Evolutionary conservation across 345 rosid genomes (phyloP), one percentile per base, ranked within the genome.

Genomic region (Dipteronia sinensis): DNA sequence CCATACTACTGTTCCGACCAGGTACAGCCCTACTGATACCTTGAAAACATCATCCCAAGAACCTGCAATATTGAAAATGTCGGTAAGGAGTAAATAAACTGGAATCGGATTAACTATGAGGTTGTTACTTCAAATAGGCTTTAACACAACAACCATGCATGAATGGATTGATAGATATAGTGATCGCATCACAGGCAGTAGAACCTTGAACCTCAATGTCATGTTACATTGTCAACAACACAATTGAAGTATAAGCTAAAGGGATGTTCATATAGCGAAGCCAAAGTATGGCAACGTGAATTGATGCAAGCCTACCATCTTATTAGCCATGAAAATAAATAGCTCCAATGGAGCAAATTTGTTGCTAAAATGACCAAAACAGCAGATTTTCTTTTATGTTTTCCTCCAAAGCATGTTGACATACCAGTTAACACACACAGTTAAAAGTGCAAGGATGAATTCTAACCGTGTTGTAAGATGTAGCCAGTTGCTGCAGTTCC

Each of bases 401-500:
- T 34, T 31, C 5, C 38, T 34, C 6, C 0, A 6, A 34, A 34
- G 38, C 38, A 34, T 34, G 6, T 10, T 17, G 6, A 71, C 23
- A 29, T 59, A 6, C 53, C 6, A 7, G 0, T 73, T 59, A 34
- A 34, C 38, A 38, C 76, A 22, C 1, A 13, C 10, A 62, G 31
- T 59, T 74, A 44, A 46, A 63, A 62, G 15, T 10, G 17, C 23
- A 49, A 59, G 67, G 44, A 27, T 10, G 72, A 75, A 62, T 51
- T 69, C 84, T 76, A 64, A 95, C 98, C 98, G 56, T 93, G 96
- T 81, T 95, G 99, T 74, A 95, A 73, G 82, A 95, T 92, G 85
- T 90, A 92, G 81, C 99, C 97, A 7, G 99, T 95, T 9, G 93
- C 92, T 19, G 99, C 98, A 16, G 99, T 95, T 70, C 99, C 99